Conservation (phyloP, 2,329 filamentous ascomycete genomes). For the Talaromyces piceae region DNA sequence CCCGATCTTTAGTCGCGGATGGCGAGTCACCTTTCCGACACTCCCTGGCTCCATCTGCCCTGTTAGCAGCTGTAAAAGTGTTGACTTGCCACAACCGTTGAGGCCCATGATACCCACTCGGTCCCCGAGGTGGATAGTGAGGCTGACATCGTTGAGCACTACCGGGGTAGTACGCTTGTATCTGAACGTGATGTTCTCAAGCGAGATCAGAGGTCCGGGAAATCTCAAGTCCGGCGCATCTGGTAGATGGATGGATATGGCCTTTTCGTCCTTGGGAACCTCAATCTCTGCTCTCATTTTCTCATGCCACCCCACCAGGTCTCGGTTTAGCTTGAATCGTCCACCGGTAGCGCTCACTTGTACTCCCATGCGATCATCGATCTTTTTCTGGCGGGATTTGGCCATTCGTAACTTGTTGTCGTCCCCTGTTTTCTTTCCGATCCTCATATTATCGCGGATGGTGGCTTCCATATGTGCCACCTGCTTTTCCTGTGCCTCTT, state of each 20-base stretch:
- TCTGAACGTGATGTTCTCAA: constrained; percentile 61
- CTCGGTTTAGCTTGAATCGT: constrained; percentile 73
- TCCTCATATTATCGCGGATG: constrained; percentile 65
- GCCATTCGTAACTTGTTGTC: constrained; percentile 82
- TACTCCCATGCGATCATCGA: constrained; percentile 73
- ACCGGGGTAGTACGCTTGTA: constrained; percentile 45
- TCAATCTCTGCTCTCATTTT: constrained; percentile 61
- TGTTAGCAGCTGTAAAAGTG: constrained; percentile 92
- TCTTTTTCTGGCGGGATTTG: constrained; percentile 74
- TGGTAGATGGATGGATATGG: constrained; percentile 52
- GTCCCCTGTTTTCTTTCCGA: constrained; percentile 69
- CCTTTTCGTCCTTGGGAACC: constrained; percentile 55
- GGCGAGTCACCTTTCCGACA: constrained; percentile 85
- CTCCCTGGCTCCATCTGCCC: constrained; percentile 74
- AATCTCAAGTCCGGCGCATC: constrained; percentile 64
- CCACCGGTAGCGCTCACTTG: constrained; percentile 64
- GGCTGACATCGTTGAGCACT: constrained; percentile 55
- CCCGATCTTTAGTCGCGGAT: constrained; percentile 94
- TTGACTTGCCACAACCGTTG: constrained; percentile 97
- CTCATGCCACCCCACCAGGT: constrained; percentile 56
- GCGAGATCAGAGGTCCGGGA: constrained; percentile 62
- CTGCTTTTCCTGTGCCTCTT: constrained; percentile 73
- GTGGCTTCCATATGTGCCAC: constrained; percentile 73
- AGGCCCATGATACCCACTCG: constrained; percentile 93
- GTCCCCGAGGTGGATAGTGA: constrained; percentile 66